Percentiles rank a stretch among this genome's conserved stretches.
Evolutionary conservation across 2,329 filamentous ascomycete genomes (phyloP).

Genomic region (Paracorniculantispora psalliotae): DNA sequence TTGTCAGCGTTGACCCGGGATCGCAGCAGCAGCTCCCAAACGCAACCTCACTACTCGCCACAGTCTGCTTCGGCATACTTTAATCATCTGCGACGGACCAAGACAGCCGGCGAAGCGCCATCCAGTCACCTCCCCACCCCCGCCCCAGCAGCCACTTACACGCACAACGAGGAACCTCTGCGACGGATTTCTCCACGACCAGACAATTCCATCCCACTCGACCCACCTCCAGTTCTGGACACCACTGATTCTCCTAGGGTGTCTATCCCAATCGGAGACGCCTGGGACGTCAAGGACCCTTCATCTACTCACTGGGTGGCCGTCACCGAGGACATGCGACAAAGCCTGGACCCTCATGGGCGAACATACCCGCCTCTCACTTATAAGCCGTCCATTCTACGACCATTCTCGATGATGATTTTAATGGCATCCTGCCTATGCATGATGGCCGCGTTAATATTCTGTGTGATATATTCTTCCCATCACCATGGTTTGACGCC

Average conservation of each 20-base stretch:
- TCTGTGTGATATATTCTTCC: conserved; percentile 65
- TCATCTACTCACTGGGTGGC: conserved; percentile 26
- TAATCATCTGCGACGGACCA: not conserved
- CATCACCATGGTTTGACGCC: conserved; percentile 59
- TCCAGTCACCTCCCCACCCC: conserved; percentile 18
- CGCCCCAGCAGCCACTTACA: conserved; percentile 24
- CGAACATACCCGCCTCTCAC: conserved; percentile 49
- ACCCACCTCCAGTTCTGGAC: not conserved
- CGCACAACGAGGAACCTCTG: conserved; percentile 16
- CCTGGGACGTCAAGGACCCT: conserved; percentile 2
- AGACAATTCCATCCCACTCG: not conserved
- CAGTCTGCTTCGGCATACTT: conserved; percentile 28
- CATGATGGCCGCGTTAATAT: conserved; percentile 68
- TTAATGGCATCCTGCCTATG: conserved; percentile 58
- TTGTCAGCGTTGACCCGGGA: conserved; percentile 79
- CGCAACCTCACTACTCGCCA: conserved; percentile 46
- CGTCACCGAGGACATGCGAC: conserved; percentile 29
- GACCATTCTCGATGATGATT: conserved; percentile 56
- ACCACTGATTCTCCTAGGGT: conserved; percentile 4
- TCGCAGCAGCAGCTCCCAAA: conserved; percentile 55
- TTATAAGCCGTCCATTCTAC: conserved; percentile 68
- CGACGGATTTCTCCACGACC: not conserved
- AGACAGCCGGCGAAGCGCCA: not conserved
- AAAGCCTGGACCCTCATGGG: conserved; percentile 34
- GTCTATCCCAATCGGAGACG: not conserved